Evolutionary conservation across 441 rosid genomes (phyloP).

Genomic region (Kokia cookei): DNA sequence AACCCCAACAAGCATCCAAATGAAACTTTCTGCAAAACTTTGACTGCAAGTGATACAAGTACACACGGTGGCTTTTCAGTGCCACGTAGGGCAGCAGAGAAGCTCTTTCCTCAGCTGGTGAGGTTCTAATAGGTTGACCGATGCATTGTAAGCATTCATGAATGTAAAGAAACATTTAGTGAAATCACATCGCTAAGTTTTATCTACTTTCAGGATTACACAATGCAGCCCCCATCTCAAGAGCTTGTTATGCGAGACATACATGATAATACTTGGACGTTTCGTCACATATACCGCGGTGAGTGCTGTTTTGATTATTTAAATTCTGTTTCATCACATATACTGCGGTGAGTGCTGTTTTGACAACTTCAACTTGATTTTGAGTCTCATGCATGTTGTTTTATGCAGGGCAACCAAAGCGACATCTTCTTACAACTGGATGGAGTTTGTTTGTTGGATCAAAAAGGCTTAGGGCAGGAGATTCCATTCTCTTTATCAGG

Average conservation of each 20-base stretch:
- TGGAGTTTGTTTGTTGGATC: conserved; percentile 98
- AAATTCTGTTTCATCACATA: conserved; percentile 47
- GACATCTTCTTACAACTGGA: conserved; percentile 94
- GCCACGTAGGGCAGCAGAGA: conserved; percentile 98
- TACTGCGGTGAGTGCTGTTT: conserved; percentile 57
- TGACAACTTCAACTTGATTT: neutral
- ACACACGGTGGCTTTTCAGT: conserved; percentile 99
- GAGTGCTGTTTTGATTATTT: conserved; percentile 7
- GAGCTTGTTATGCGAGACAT: conserved; percentile 92
- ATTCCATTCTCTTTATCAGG: conserved; percentile 92
- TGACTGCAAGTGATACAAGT: conserved; percentile 94
- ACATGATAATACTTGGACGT: conserved; percentile 88
- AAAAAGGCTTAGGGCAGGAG: conserved; percentile 92
- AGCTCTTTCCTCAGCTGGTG: conserved; percentile 91
- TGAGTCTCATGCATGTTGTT: neutral
- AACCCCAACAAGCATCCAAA: conserved; percentile 80
- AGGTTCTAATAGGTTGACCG: conserved; percentile 10
- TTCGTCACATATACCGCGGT: conserved; percentile 96
- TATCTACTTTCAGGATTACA: conserved; percentile 49
- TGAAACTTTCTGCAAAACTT: conserved; percentile 90
- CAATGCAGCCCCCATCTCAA: conserved; percentile 93
- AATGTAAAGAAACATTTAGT: neutral
- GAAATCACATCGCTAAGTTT: neutral
- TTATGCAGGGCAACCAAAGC: conserved; percentile 90
- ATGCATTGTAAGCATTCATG: neutral